Evolutionary conservation across 2,329 filamentous ascomycete genomes (phyloP), one percentile per base, ranked within the genome.

Genomic region (Ophiostoma montium): DNA sequence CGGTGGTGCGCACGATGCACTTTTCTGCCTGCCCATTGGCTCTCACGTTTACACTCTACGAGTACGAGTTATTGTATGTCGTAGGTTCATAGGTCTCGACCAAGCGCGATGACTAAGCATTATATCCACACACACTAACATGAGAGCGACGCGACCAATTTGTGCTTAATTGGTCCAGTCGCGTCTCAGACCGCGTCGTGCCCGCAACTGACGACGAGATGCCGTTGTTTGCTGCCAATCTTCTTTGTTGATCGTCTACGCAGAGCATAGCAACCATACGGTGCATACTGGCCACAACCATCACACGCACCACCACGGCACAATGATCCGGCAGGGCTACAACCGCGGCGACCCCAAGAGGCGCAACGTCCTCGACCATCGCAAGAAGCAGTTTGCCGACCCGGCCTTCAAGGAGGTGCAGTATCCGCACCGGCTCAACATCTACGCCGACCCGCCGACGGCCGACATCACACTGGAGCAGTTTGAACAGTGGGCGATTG

Each of bases 401-500:
- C 77, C 86, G 16, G 70, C 75, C 49, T 95, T 81, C 71, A 82
- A 86, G 64, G 80, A 87, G 56, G 75, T 82, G 50, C 74, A 83
- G 39, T 98, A 96, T 63, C 79, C 82, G 13, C 75, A 90, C 64
- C 83, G 89, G 50, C 76, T 98, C 60, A 98, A 94, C 70, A 90
- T 95, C 66, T 98, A 98, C 68, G 70, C 79, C 39, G 74, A 82
- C 23, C 86, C 92, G 42, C 92, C 92, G 0, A 95, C 88, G 0
- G 84, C 85, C 44, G 92, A 98, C 61, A 92, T 98, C 58, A 94
- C 87, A 0, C 79, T 98, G 38, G 92, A 98, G 62, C 82, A 98
- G 62, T 98, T 98, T 60, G 92, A 98, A 63, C 88, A 95, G 75
- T 98, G 92, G 92, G 92, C 89, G 11, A 96, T 98, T 60, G 86